Evolutionary conservation across 2,329 filamentous ascomycete species (phyloP), one percentile per base, ranked within the genome.

Genomic region (Stagonosporopsis rhizophila): DNA sequence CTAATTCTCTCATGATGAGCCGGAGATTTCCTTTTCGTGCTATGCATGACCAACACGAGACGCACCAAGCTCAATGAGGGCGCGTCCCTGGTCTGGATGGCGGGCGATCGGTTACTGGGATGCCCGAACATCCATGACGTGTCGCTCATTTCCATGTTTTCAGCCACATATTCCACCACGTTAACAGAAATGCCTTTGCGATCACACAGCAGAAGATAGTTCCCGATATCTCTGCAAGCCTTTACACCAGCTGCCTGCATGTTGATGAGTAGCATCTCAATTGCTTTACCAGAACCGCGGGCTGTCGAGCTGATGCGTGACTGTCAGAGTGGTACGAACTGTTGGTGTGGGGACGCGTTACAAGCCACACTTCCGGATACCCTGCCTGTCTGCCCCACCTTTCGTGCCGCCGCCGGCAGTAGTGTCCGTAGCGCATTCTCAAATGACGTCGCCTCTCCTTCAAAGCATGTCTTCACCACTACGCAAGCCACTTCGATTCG

Each of bases 1-100:
- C 34, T 38, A 39, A 44, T 56, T 44, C 20, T 44, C 47, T 44
- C 53, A 28, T 28, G 9, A 48, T 56, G 42, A 42, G 37, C 44
- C 19, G 42, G n/a, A 14, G 12, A 25, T 39, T 52, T 28, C 47
- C 44, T 42, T 32, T 52, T 52, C 38, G 39, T 49, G 34, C 34
- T 39, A 6, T 44, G 32, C 44, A 27, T 56, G 53, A 51, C 53
- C 47, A 56, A 56, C 52, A 46, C 52, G 37, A 51, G 37, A 52
- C 38, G 34, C 38, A 25, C 47, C 53, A 52, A 34, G 53, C 53
- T 52, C 47, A 44, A 56, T 47, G 23, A 52, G 47, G 35, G 47
- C 42, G 38, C 42, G 52, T 42, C 52, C 52, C 53, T 51, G 47
- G 53, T 56, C 53, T 56, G 53, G 47, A 56, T 52, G 42, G 48